phyloP scores from a whole-genome alignment of 768 basidiomycete genomes.

The Tricholomella constricta region DNA sequence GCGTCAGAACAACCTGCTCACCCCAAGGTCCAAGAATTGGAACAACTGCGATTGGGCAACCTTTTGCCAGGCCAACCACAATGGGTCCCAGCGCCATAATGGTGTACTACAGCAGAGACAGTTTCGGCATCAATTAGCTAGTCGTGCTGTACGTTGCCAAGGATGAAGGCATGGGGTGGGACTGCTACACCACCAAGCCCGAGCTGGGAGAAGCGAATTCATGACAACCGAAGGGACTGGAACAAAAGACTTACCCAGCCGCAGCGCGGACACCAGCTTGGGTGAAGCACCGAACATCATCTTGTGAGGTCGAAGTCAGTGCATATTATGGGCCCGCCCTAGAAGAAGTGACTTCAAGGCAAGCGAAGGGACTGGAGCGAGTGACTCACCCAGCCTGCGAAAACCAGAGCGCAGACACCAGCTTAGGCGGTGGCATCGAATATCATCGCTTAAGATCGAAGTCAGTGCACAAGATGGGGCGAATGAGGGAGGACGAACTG shows the following conservation, averaged over 20 bases:
- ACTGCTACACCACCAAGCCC: constrained; percentile 53
- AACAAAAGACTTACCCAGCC: constrained; percentile 43
- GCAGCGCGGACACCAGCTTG: constrained; percentile 59
- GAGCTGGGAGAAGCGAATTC: constrained; percentile 34
- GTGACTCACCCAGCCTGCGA: constrained; percentile 58
- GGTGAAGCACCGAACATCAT: constrained; percentile 60
- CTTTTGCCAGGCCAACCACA: constrained; percentile 60
- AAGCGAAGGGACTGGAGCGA: neutral
- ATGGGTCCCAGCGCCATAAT: constrained; percentile 70
- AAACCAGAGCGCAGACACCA: constrained; percentile 60
- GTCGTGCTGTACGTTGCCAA: constrained; percentile 69
- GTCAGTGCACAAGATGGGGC: neutral
- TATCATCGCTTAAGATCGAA: constrained; percentile 43
- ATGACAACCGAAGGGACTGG: neutral
- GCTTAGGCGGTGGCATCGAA: constrained; percentile 58
- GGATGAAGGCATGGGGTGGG: constrained; percentile 58
- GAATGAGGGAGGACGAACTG: constrained; percentile 29
- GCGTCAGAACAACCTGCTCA: constrained; percentile 15
- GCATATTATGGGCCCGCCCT: constrained; percentile 43
- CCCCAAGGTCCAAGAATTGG: constrained; percentile 68
- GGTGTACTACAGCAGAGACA: constrained; percentile 62
- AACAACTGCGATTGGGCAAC: constrained; percentile 60
- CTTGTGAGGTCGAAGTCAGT: constrained; percentile 30
- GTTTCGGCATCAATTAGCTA: constrained; percentile 61
- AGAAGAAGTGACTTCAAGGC: neutral